phyloP scores from a whole-genome alignment of 768 basidiomycete species.

The Cystofilobasidium capitatum region DNA sequence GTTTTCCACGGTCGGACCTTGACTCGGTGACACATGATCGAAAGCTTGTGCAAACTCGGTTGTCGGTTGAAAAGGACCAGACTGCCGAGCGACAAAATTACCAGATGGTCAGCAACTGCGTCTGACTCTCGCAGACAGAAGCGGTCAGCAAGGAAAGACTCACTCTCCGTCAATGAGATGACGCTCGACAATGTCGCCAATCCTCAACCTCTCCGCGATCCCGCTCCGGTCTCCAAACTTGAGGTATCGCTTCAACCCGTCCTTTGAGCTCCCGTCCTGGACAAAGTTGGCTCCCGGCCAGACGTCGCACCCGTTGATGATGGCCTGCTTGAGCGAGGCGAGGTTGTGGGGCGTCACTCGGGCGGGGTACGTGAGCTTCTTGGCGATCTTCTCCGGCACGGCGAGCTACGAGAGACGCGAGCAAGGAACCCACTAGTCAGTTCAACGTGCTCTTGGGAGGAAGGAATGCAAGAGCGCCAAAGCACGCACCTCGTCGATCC shows the following conservation, averaged over 20 bases:
- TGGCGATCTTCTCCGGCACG: conserved; percentile 88
- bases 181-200: conserved; percentile 89
- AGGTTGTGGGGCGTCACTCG: conserved; percentile 88
- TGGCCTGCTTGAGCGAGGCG: conserved; percentile 58
- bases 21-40: conserved; percentile 97
- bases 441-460: no score
- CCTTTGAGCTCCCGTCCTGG: conserved; percentile 49
- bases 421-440: no score
- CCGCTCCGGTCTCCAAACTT: conserved; percentile 72
- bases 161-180: conserved; percentile 87
- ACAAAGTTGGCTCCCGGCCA: conserved; percentile 97
- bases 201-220: conserved; percentile 67
- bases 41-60: conserved; percentile 95
- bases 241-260: conserved; percentile 69
- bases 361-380: conserved; percentile 91
- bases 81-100: conserved; percentile 32
- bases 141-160: no score
- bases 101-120: neutral
- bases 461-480: neutral
- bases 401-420: conserved; percentile 48
- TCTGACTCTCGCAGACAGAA: no score
- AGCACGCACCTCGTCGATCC: conserved; percentile 72
- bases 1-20: conserved; percentile 96
- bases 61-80: conserved; percentile 97
- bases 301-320: conserved; percentile 76